Conservation (phyloP, 2,329 filamentous ascomycete species). For the Tolypocladium ophioglossoides region DNA sequence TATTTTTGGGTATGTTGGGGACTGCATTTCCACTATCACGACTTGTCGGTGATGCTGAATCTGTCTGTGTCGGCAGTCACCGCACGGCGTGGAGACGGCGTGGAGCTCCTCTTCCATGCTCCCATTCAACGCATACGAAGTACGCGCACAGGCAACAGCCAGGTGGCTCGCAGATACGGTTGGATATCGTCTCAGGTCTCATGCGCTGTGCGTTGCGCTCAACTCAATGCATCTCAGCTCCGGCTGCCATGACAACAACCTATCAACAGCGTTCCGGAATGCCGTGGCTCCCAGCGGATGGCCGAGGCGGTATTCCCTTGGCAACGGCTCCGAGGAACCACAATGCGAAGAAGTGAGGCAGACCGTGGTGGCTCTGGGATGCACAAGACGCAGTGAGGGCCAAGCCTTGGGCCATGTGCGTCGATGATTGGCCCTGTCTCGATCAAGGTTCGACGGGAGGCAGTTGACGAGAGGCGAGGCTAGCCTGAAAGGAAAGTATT, state of each 20-base stretch:
- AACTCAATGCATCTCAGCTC: not conserved
- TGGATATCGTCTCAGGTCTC: too few species aligned
- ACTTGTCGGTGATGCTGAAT: too few species aligned
- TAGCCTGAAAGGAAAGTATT: not conserved
- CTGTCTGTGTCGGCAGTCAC: not conserved
- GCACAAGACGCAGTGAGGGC: constrained; percentile 2
- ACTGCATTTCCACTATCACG: too few species aligned
- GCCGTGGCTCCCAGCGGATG: too few species aligned
- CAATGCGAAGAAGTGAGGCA: not conserved
- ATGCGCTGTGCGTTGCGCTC: not conserved
- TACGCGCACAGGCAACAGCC: not conserved
- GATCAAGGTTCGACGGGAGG: not conserved
- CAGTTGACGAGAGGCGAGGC: not conserved
- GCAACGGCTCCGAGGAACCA: not conserved
- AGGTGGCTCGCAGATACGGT: not conserved
- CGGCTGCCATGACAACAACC: not conserved
- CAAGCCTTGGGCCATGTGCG: constrained; percentile 17
- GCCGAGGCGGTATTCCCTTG: too few species aligned
- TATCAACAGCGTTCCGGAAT: not conserved
- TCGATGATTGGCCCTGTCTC: constrained; percentile 9
- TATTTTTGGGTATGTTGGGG: too few species aligned
- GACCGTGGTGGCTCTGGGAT: not conserved
- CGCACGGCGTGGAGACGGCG: too few species aligned
- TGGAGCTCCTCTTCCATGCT: not conserved
- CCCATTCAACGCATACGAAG: not conserved